These are phyloP conservation scores for Litsea cubeba DNA, from an alignment of 164 flowering plant genomes.

Conservation along the genomic window DNA sequence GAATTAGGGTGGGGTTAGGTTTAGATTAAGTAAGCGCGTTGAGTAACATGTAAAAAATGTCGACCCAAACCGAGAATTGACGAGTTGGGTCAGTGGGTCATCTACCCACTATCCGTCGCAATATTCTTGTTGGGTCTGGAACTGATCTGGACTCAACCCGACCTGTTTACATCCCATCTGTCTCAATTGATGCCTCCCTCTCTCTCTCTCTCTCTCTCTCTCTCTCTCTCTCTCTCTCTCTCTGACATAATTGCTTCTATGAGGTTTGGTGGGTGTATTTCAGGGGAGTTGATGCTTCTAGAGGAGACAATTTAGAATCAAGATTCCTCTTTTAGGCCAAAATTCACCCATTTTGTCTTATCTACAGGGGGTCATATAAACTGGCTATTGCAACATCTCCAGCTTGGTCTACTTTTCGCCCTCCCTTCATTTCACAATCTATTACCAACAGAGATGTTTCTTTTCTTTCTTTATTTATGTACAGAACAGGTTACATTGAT, in stretches of 20 bases:
- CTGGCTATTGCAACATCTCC: neutral
- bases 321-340: slow-evolving; percentile 38
- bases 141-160: too few relatives aligned
- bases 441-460: neutral
- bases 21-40: too few relatives aligned
- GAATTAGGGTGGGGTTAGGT: too few relatives aligned
- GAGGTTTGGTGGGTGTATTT: slow-evolving; percentile 19
- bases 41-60: too few relatives aligned
- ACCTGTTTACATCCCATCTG: too few relatives aligned
- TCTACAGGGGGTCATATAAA: slow-evolving; percentile 18
- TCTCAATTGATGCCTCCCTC: slow-evolving; percentile 39
- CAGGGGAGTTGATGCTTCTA: slow-evolving; percentile 43
- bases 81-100: too few relatives aligned
- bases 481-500: neutral
- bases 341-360: slow-evolving; percentile 33
- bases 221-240: slow-evolving; percentile 4
- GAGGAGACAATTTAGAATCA: slow-evolving; percentile 31
- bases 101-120: too few relatives aligned
- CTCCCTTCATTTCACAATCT: neutral
- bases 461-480: neutral
- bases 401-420: neutral
- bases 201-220: slow-evolving; percentile 22
- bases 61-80: too few relatives aligned
- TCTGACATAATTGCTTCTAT: neutral
- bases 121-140: too few relatives aligned